phyloP scores from a whole-genome alignment of 169 alveolate species.

The Babesia bigemina region DNA sequence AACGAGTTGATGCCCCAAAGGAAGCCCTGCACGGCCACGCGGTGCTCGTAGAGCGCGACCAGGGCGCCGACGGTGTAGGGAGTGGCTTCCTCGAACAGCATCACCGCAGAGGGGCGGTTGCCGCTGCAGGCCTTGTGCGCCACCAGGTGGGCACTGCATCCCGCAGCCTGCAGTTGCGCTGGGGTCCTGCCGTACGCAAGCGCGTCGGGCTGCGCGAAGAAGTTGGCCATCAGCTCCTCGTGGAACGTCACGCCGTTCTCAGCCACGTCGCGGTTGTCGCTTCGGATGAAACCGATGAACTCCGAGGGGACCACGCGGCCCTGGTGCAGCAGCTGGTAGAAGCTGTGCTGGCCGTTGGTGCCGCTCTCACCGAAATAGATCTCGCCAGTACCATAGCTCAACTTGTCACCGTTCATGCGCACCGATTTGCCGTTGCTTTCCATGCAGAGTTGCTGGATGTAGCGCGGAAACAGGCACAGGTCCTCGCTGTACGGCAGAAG shows the following conservation, averaged over 20 bases:
- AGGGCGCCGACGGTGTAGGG: constrained; percentile 92
- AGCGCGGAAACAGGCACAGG: constrained; percentile 91
- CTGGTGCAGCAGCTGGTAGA: constrained; percentile 96
- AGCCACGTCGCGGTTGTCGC: constrained; percentile 84
- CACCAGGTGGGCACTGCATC: constrained; percentile 81
- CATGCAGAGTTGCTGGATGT: constrained; percentile 97
- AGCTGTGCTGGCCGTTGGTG: constrained; percentile 97
- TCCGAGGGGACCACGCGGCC: constrained; percentile 96
- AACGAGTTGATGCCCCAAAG: constrained; percentile 95
- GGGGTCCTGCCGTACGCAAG: constrained; percentile 94
- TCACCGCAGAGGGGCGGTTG: constrained; percentile 91
- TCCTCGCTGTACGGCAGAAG: constrained; percentile 97
- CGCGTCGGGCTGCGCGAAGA: constrained; percentile 99
- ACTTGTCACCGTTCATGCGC: constrained; percentile 80
- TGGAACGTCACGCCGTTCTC: constrained; percentile 80
- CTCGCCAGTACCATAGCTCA: constrained; percentile 88
- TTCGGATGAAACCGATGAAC: constrained; percentile 93
- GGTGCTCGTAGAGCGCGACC: constrained; percentile 96
- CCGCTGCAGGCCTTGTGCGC: constrained; percentile 95
- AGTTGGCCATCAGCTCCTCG: constrained; percentile 97
- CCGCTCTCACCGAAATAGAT: constrained; percentile 99
- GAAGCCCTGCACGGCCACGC: constrained; percentile 94
- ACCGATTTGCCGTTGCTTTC: constrained; percentile 96
- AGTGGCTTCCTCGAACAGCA: constrained; percentile 85
- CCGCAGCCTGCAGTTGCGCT: constrained; percentile 79